Base-by-base conservation (phyloP, 208 protist species). In the Naegleria fowleri region DNA sequence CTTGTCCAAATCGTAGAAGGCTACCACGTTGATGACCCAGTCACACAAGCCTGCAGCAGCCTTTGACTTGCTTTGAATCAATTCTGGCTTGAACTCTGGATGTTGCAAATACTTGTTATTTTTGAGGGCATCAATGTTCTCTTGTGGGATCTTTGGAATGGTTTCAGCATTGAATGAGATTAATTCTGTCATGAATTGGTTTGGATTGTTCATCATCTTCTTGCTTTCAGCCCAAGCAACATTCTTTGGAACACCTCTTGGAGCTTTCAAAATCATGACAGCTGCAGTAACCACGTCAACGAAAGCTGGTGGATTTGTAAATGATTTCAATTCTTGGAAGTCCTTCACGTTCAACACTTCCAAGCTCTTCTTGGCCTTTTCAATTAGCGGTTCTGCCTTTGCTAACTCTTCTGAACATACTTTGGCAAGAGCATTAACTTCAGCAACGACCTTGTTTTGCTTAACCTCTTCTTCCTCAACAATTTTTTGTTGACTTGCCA, bases 321-420 rank as follows among this genome's bases (percentile, higher is more conserved):
- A 96, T 88, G 98, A 98, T 93, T 99, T 99, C 59, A 99, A 94
- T 95, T 99, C 98, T 19, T 96, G 95, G 52, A 99, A 96, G 84
- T 97, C 97, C 13, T 96, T 97, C 92, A 99, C 99, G 93, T 99
- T 97, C n/a, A 99, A 94, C 29, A 97, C 98, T 93, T 99, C 96
- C 48, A 99, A 95, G 5, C 98, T 98, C 0, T 95, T 97, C 33
- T 98, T 93, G 3, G 99, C 98, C 91, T 98, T 96, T 91, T 97
- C 94, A 29, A 99, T 96, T 22, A 97, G 93, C 29, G 98, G 98
- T 93, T 98, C 94, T 7, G 98, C 98, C 91, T 97, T 96, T 16
- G 94, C 96, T 36, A 97, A 79, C 29, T 93, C 92, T 55, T 91
- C 40, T 1, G 92, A 52, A 90, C 92, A 94, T n/a, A 95, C 93